Percentiles rank a stretch among this genome's conserved stretches.
phyloP scores from a whole-genome alignment of 2,329 filamentous ascomycete genomes.

The Xylaria sp. region DNA sequence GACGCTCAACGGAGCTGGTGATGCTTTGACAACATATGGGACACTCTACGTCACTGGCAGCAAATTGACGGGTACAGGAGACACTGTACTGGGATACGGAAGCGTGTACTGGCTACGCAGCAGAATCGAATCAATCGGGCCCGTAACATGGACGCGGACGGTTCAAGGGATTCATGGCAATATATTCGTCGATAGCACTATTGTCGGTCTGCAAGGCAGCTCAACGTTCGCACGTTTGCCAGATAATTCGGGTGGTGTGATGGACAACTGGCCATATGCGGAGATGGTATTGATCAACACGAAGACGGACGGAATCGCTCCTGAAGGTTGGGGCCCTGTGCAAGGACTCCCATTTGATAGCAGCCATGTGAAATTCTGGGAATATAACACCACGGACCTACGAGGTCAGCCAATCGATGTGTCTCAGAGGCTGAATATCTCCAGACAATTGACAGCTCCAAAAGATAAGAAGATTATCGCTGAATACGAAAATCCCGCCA shows the following conservation, averaged over 20 bases:
- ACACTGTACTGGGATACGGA: constrained; percentile 29
- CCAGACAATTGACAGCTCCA: constrained; percentile 21
- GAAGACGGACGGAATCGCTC: constrained; percentile 22
- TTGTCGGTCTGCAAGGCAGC: constrained; percentile 21
- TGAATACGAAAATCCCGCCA: constrained; percentile 20
- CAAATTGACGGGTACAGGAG: constrained; percentile 27
- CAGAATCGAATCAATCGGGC: constrained; percentile 23
- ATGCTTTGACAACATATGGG: constrained; percentile 33
- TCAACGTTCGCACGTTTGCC: constrained; percentile 31
- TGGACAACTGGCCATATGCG: constrained; percentile 36
- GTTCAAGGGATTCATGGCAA: constrained; percentile 33
- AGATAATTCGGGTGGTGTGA: constrained; percentile 30
- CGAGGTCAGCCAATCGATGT: constrained; percentile 17
- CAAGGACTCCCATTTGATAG: constrained; percentile 32
- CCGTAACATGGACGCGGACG: constrained; percentile 35
- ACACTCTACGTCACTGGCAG: constrained; percentile 27
- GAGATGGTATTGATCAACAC: constrained; percentile 33
- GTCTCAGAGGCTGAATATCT: constrained; percentile 28
- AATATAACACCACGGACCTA: constrained; percentile 32
- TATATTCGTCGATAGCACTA: constrained; percentile 30
- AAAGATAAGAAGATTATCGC: constrained; percentile 15
- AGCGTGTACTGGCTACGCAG: constrained; percentile 32
- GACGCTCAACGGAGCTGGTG: constrained; percentile 27
- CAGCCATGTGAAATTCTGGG: constrained; percentile 30
- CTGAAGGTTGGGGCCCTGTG: constrained; percentile 33